A percentile compares a stretch with the other conserved stretches of the same genome.
Evolutionary conservation across 495 filamentous ascomycete species (phyloP).

Genomic region (Annulohypoxylon maeteangense): DNA sequence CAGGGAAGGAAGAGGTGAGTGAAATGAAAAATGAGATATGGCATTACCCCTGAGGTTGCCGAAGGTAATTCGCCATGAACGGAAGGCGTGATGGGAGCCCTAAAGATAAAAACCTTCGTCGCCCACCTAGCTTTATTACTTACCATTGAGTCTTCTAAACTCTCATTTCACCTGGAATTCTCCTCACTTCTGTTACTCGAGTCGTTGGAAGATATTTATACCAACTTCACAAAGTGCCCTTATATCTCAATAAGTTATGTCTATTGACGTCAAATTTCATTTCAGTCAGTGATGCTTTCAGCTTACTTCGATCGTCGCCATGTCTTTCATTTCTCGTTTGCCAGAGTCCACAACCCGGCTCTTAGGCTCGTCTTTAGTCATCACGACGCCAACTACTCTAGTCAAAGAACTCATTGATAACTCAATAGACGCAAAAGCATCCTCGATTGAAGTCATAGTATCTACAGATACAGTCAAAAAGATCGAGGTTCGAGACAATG

Average conservation of each 20-base stretch:
- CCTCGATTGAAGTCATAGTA: conserved; percentile 76
- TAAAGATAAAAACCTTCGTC: not conserved
- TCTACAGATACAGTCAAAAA: conserved; percentile 79
- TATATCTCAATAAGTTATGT: not conserved
- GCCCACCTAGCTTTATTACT: not conserved
- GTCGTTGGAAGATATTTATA: not conserved
- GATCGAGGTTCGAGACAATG: conserved; percentile 93
- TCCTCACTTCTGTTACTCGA: not conserved
- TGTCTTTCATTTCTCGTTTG: conserved; percentile 61
- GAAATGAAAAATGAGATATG: not conserved
- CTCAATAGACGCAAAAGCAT: conserved; percentile 83
- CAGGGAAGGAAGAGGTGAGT: not conserved
- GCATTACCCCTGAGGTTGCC: not conserved
- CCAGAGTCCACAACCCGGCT: conserved; percentile 70
- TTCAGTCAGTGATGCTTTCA: conserved; percentile 4
- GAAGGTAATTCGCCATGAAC: not conserved
- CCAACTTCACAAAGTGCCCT: not conserved
- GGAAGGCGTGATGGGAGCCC: conserved; percentile 18
- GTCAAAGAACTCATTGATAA: conserved; percentile 96
- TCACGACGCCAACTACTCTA: conserved; percentile 76
- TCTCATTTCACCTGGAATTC: not conserved
- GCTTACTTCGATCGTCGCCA: conserved; percentile 6
- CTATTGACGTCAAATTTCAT: not conserved
- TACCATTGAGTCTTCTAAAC: not conserved
- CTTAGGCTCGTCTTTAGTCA: conserved; percentile 77